These are phyloP conservation scores for Phytophthora tentaculata DNA, from an alignment of 352 stramenopile genomes.

Conservation along the genomic window DNA sequence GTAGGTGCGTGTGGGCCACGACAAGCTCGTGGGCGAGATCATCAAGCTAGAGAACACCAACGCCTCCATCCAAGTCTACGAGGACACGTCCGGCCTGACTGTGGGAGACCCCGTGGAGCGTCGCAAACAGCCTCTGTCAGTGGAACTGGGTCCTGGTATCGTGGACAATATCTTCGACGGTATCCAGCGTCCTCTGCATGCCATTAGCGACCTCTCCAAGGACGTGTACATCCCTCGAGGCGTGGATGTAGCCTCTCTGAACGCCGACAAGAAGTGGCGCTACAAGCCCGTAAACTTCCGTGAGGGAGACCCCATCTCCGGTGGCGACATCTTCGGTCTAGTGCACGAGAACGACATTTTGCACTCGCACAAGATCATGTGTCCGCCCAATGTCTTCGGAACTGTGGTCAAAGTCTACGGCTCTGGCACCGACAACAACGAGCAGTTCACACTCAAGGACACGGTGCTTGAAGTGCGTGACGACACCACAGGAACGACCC, in stretches of 20 bases:
- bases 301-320: constrained; percentile 95
- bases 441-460: constrained; percentile 97
- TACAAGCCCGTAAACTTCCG: constrained; percentile 95
- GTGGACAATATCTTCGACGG: constrained; percentile 99
- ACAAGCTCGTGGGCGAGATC: constrained; percentile 99
- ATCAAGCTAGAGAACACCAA: constrained; percentile 99
- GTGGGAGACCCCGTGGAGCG: constrained; percentile 98
- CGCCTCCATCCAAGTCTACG: constrained; percentile 99
- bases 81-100: constrained; percentile 98
- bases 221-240: constrained; percentile 98
- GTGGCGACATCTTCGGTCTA: constrained; percentile 98
- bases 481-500: constrained; percentile 94
- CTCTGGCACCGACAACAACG: constrained; percentile 95
- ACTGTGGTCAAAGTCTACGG: constrained; percentile 99
- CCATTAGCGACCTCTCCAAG: constrained; percentile 93
- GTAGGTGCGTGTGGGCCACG: constrained; percentile 98
- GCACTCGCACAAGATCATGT: constrained; percentile 99
- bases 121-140: constrained; percentile 97
- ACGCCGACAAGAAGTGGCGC: constrained; percentile 94
- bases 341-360: constrained; percentile 99
- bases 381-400: constrained; percentile 98
- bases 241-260: constrained; percentile 96
- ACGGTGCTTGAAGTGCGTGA: constrained; percentile 99
- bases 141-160: constrained; percentile 99
- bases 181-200: constrained; percentile 99